Evolutionary conservation across 805 yeast species (phyloP), one percentile per base, ranked within the genome.

Genomic region (Diddensiella caesifluorescens): DNA sequence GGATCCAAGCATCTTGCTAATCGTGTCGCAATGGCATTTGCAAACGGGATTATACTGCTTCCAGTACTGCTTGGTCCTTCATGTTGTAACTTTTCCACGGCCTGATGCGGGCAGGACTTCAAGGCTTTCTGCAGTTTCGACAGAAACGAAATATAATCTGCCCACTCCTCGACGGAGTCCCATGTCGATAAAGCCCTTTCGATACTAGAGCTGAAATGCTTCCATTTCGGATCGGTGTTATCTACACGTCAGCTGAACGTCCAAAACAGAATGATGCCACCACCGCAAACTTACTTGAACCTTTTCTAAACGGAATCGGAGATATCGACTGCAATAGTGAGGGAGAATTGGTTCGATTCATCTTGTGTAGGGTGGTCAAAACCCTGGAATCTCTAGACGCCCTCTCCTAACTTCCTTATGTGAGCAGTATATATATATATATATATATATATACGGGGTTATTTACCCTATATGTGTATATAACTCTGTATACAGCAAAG

Each of bases 111-210:
- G 38, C 35, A 19, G 16, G 65, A 63, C 45, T 73, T 75, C 30
- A 89, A 62, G 0, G 94, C 80, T 58, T 87, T 85, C 45, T 79
- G 78, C 4, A 94, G 71, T 46, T 83, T 77, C 2, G 90, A 79
- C 34, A 94, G 68, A 59, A 86, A 89, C 18, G 97, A 82, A 43
- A 92, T 92, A 60, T 90, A 88, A 59, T 92, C 98, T 10, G 98
- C 97, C 99, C 99, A 92, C 66, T 92, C 98, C 23, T 79, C 83
- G 1, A 88, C 82, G 1, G 83, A 65, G 39, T 86, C 95, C 65
- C 90, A 90, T 15, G 76, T 69, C 4, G 74, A 71, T 18, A 92
- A 67, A 0, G 92, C 85, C 50, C 80, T 75, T 39, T 83, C 90
- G 9, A 90, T 73, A 44, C 73, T 78, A n/a, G 75, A 69, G 16